phyloP scores from a whole-genome alignment of 371 early-diverging fungal species.

The Syncephalastrum contaminatum region DNA sequence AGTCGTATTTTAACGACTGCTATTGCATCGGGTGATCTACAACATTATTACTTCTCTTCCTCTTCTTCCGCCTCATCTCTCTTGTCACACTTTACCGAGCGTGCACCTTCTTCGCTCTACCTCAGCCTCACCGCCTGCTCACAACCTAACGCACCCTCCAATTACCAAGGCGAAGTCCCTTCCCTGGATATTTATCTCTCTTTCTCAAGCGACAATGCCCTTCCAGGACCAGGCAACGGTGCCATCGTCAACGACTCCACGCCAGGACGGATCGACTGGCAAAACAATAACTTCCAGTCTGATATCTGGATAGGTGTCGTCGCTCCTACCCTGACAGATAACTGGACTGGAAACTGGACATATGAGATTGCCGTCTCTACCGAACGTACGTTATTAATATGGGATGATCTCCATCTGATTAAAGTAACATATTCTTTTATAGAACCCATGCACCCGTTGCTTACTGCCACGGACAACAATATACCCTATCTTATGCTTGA shows the following conservation, averaged over 20 bases:
- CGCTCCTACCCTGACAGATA: conserved; percentile 30
- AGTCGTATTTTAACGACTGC: conserved; percentile 4
- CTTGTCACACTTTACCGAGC: conserved; percentile 12
- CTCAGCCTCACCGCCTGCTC: conserved; percentile 32
- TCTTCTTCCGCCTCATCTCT: conserved; percentile 3
- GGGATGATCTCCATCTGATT: not conserved
- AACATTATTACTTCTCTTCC: conserved; percentile 21
- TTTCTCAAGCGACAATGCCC: conserved; percentile 32
- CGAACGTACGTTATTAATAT: conserved; percentile 29
- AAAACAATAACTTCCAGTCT: conserved; percentile 11
- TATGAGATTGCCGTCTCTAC: conserved; percentile 56
- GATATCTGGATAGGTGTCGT: conserved; percentile 46
- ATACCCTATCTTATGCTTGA: conserved; percentile 46
- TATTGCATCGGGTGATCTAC: conserved; percentile 19
- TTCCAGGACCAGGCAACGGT: conserved; percentile 49
- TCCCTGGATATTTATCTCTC: conserved; percentile 45
- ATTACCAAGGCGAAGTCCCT: conserved; percentile 28
- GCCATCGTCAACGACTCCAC: conserved; percentile 23
- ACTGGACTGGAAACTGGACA: conserved; percentile 54
- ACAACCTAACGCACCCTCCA: conserved; percentile 32
- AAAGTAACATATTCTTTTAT: not conserved
- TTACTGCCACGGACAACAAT: conserved; percentile 12
- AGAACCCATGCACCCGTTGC: conserved; percentile 33
- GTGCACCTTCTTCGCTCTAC: conserved; percentile 12
- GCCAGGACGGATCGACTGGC: conserved; percentile 35